These are phyloP conservation scores for Pichia ethanolica DNA, from an alignment of 805 yeast genomes.

Conservation along the genomic window DNA sequence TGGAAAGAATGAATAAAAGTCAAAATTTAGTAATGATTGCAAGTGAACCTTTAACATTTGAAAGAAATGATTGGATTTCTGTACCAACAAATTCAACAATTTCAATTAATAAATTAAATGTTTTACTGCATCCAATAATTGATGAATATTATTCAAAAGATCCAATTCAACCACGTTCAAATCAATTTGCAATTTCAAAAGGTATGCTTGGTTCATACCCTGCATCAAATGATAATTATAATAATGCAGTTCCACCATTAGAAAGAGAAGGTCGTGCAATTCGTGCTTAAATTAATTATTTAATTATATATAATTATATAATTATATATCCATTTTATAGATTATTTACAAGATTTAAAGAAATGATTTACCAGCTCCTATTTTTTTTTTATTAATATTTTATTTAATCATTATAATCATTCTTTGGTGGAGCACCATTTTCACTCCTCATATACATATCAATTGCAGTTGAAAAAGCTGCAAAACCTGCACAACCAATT, in stretches of 20 bases:
- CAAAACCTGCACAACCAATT: slow-evolving; percentile 95
- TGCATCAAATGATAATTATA: slow-evolving; percentile 38
- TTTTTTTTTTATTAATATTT: too few species aligned
- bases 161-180: slow-evolving; percentile 60
- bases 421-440: slow-evolving; percentile 71
- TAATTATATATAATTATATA: neutral
- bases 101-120: slow-evolving; percentile 78
- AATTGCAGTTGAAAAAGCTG: slow-evolving; percentile 86
- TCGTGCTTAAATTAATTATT: neutral
- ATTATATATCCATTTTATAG: neutral
- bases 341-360: too few species aligned
- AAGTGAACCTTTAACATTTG: slow-evolving; percentile 93
- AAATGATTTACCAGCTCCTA: too few species aligned
- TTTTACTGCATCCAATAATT: slow-evolving; percentile 79
- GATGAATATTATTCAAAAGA: slow-evolving; percentile 83
- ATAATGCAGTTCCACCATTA: slow-evolving; percentile 62
- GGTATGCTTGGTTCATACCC: slow-evolving; percentile 94
- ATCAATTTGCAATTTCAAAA: slow-evolving; percentile 78
- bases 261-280: slow-evolving; percentile 60
- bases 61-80: slow-evolving; percentile 95
- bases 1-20: slow-evolving; percentile 89
- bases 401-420: slow-evolving; percentile 82
- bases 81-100: slow-evolving; percentile 88
- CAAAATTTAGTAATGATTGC: slow-evolving; percentile 94
- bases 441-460: slow-evolving; percentile 84